Evolutionary conservation across 1,139 yeast species (phyloP), one percentile per base, ranked within the genome.

Genomic region (Suhomyces choctaworum): DNA sequence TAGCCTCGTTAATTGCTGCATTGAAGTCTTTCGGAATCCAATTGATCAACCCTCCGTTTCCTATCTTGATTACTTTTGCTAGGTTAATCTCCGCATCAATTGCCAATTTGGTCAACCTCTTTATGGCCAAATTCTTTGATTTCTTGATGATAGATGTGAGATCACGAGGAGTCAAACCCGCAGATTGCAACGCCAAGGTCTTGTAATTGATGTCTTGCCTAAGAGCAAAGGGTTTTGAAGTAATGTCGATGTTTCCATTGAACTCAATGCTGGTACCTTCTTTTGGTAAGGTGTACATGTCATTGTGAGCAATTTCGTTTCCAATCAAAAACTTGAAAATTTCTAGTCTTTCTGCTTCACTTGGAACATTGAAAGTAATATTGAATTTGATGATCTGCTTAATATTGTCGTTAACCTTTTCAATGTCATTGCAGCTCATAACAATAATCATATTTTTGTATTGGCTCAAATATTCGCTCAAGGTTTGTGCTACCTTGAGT

Each of bases 161-260:
- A 57, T 92, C 97, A 19, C 86, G 71, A 5, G 97, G 96, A 0
- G 95, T 85, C 37, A 92, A 68, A 22, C 97, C 97, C 1, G 97
- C 97, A 34, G 96, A 85, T 50, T 88, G 96, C 35, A 86, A 64
- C 0, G 97, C 87, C 29, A 92, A 64, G 1, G 78, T 65, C 4
- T 70, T 64, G 8, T 76, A 52, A 8, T 78, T 73, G 4, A 89
- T 78, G 51, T 86, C 95, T 29, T 50, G 56, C 39, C 76, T 53
- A n/a, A 56, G 50, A 17, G 47, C 49, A 36, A 57, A 64, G 9
- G 53, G 56, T 21, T 48, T 51, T 2, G 47, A 43, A 13, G 54
- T 46, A 6, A 57, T 36, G 26, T 56, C 60, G 29, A 46, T 42
- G 5, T 41, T 36, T 3, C 48, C 44, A 3, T 47, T 50, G 30